phyloP scores from a whole-genome alignment of 129 eudicot species.

The Escallonia herrerae region DNA sequence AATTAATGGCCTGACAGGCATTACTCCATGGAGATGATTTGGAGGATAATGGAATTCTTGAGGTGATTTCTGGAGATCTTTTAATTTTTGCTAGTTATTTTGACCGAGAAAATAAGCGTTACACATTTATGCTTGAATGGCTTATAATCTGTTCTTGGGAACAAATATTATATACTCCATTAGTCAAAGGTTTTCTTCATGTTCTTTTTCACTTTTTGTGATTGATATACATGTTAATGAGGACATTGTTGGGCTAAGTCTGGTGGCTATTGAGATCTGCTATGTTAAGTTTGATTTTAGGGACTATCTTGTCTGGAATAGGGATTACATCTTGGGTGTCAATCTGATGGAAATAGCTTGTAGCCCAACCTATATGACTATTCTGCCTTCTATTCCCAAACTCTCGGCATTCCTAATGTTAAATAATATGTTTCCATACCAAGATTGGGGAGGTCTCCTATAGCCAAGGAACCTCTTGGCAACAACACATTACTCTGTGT shows the following conservation, averaged over 20 bases:
- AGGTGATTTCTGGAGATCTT: slow-evolving; percentile 48
- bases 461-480: too few relatives aligned
- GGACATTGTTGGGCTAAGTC: too few relatives aligned
- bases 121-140: neutral
- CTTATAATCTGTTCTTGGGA: neutral
- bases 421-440: neutral
- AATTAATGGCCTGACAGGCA: slow-evolving; percentile 40
- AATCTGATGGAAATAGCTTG: neutral
- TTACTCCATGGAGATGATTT: slow-evolving; percentile 76
- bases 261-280: too few relatives aligned
- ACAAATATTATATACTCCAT: too few relatives aligned
- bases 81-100: neutral
- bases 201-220: too few relatives aligned
- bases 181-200: too few relatives aligned
- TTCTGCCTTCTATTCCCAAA: neutral
- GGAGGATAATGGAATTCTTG: slow-evolving; percentile 73
- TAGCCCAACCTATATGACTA: neutral
- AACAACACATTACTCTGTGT: too few relatives aligned
- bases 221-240: too few relatives aligned
- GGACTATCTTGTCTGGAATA: too few relatives aligned
- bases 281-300: too few relatives aligned
- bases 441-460: neutral
- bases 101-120: neutral
- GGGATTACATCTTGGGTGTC: too few relatives aligned
- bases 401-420: neutral